Evolutionary conservation across 1,139 yeast genomes (phyloP), one percentile per base, ranked within the genome.

Genomic region (Zygoascus hellenicus): DNA sequence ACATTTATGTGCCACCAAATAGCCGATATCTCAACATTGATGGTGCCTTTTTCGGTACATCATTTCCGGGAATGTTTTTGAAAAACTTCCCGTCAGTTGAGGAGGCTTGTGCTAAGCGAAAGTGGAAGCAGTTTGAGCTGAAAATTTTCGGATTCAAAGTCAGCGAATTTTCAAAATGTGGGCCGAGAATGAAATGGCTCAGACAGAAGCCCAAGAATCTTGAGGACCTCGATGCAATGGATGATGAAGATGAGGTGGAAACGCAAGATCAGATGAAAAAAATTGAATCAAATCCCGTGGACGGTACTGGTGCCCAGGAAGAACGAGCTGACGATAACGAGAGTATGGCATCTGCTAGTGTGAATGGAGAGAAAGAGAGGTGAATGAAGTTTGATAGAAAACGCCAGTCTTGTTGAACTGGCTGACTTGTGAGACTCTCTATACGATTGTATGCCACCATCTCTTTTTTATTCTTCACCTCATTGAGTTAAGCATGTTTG

Each of bases 21-120:
- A 81, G 94, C 16, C 74, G 96, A 53, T 90, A 86, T 65, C 71
- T 86, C 53, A 86, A 86, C 61, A 80, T 92, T 44, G 98, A 92
- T 65, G 98, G 98, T 3, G 96, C 97, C 0, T 92, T 83, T 60
- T 92, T 94, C 69, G 98, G 98, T 6, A 88, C 97, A 1, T 83
- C 95, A 29, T 92, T 92, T 68, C 95, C 96, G 0, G 97, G 96
- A 2, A 75, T 92, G 54, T 84, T 92, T 58, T 79, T 92, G 49
- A 86, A 88, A 63, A 85, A 88, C 76, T 89, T 83, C 68, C 90
- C 95, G 5, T 97, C 88, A 55, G 78, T 90, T 48, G 85, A 81
- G 53, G 66, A 68, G 51, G 73, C 70, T 59, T 67, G 74, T 52
- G 66, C 62, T 51, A 73, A 70, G 61, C 73, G 69, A 65, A 75